phyloP scores from a whole-genome alignment of 139 green algal genomes.

The Spirogloea muscicola region DNA sequence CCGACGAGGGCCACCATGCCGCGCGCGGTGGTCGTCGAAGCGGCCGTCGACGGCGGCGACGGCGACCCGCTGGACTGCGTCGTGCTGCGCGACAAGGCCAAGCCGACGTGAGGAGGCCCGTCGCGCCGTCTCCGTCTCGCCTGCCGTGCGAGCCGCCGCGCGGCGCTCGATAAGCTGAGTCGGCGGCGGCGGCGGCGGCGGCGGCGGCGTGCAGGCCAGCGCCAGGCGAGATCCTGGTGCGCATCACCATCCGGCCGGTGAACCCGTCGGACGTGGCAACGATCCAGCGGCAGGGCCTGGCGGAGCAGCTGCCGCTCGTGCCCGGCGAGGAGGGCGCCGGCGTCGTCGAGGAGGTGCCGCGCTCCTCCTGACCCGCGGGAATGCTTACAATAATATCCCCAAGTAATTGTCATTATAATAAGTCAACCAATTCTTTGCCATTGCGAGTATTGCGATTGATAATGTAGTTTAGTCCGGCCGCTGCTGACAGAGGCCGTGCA shows the following conservation, averaged over 20 bases:
- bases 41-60: too few relatives aligned
- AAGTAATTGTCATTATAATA: neutral
- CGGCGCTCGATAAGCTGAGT: too few relatives aligned
- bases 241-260: slow-evolving; percentile 1
- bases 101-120: too few relatives aligned
- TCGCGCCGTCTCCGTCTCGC: too few relatives aligned
- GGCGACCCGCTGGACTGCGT: too few relatives aligned
- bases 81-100: too few relatives aligned
- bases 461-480: neutral
- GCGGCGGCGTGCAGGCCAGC: too few relatives aligned
- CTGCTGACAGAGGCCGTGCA: slow-evolving; percentile 2
- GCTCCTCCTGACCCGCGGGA: neutral
- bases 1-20: too few relatives aligned
- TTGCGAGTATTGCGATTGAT: neutral
- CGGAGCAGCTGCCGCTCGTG: neutral
- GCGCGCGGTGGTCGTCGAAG: too few relatives aligned
- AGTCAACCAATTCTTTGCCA: neutral
- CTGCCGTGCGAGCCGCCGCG: too few relatives aligned
- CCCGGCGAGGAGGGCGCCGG: slow-evolving; percentile 10
- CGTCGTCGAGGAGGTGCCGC: slow-evolving; percentile 8
- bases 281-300: neutral
- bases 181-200: too few relatives aligned
- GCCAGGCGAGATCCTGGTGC: neutral
- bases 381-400: neutral
- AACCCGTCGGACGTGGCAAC: slow-evolving; percentile 3